These are phyloP conservation scores for Puccinia hordei DNA, from an alignment of 1,284 basidiomycete species.

Conservation along the genomic window DNA sequence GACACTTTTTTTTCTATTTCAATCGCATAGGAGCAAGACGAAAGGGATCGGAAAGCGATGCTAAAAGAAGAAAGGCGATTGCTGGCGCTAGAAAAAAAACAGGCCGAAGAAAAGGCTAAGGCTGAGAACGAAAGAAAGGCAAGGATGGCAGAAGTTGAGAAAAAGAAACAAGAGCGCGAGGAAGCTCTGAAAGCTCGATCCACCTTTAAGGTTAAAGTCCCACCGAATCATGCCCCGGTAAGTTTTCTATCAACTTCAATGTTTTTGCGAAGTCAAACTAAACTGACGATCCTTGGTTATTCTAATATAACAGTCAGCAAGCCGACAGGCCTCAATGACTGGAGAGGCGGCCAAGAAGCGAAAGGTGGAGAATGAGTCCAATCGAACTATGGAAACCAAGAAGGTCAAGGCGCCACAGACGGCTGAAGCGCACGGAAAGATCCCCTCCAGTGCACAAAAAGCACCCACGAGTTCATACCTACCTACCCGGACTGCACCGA, in stretches of 20 bases:
- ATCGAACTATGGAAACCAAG: conserved; percentile 34
- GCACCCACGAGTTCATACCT: conserved; percentile 21
- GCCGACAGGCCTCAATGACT: conserved; percentile 25
- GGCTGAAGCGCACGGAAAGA: not conserved
- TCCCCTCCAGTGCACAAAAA: conserved; percentile 42
- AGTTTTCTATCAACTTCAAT: not conserved
- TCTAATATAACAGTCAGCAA: conserved; percentile 1
- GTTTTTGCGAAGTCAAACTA: not conserved
- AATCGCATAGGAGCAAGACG: conserved; percentile 74
- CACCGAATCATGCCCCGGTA: conserved; percentile 35
- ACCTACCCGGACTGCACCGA: conserved; percentile 27
- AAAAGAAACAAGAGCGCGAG: conserved; percentile 47
- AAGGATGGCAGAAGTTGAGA: conserved; percentile 66
- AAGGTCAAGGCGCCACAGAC: conserved; percentile 30
- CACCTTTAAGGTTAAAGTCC: conserved; percentile 37
- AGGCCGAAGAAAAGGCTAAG: conserved; percentile 74
- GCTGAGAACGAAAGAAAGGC: conserved; percentile 66
- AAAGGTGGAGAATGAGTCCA: conserved; percentile 40
- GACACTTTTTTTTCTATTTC: not conserved
- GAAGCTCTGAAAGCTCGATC: conserved; percentile 21
- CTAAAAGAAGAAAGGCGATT: conserved; percentile 74
- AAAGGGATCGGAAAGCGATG: conserved; percentile 73
- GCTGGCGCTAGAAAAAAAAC: conserved; percentile 62
- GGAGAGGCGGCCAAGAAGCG: conserved; percentile 47
- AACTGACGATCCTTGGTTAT: not conserved